phyloP scores from a whole-genome alignment of 441 rosid genomes.

The Populus hybrid region DNA sequence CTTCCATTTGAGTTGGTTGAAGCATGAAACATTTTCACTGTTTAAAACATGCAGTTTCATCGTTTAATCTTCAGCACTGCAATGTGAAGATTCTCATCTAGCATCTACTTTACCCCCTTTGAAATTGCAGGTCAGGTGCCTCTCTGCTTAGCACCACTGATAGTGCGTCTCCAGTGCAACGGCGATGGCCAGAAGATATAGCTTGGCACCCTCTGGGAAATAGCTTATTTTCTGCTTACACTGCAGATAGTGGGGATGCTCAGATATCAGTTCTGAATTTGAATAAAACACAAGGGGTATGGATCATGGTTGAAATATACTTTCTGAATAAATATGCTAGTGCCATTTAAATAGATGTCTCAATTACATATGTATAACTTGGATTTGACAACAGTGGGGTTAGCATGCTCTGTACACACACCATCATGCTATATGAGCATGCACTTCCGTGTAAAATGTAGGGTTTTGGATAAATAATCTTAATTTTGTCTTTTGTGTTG shows the following conservation, averaged over 20 bases:
- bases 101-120: neutral
- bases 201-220: conserved; percentile 88
- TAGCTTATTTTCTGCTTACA: conserved; percentile 58
- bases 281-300: conserved; percentile 67
- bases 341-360: conserved; percentile 6
- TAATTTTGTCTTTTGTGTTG: conserved; percentile 18
- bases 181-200: conserved; percentile 95
- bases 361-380: neutral
- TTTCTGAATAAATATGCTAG: neutral
- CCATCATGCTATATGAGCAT: neutral
- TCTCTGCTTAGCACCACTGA: conserved; percentile 68
- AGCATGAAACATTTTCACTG: neutral
- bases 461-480: neutral
- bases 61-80: neutral
- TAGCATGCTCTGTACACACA: neutral
- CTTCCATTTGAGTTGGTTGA: neutral
- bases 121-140: conserved; percentile 61
- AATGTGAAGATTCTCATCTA: neutral
- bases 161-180: conserved; percentile 58
- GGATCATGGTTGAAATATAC: conserved; percentile 9
- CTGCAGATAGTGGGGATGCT: conserved; percentile 77
- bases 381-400: neutral
- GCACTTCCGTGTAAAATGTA: neutral
- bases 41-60: neutral
- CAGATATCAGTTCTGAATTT: conserved; percentile 76